Conservation (phyloP, 495 filamentous ascomycete species). For the Talaromyces thailandensis region DNA sequence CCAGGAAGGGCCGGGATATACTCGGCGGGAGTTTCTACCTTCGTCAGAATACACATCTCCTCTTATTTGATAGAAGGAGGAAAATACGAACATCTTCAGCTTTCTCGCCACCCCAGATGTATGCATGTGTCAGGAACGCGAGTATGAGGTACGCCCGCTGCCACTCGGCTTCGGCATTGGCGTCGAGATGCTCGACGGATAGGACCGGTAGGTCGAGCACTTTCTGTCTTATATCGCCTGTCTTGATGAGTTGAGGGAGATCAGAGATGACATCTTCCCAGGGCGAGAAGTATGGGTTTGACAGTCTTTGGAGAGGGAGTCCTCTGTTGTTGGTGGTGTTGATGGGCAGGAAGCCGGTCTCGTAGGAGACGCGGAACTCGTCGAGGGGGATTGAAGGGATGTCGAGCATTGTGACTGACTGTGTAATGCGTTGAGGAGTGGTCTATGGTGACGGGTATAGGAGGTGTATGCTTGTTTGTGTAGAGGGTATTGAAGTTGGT, state of each 20-base stretch:
- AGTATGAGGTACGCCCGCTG: constrained; percentile 80
- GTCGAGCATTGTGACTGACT: neutral
- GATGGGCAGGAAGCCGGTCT: constrained; percentile 75
- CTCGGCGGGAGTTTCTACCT: constrained; percentile 65
- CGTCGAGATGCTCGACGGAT: constrained; percentile 58
- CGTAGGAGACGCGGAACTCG: constrained; percentile 74
- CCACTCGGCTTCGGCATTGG: constrained; percentile 68
- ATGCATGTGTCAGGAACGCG: constrained; percentile 80
- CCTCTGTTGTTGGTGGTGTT: constrained; percentile 21
- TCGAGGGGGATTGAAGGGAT: constrained; percentile 49
- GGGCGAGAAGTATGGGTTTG: constrained; percentile 75
- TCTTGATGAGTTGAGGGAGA: constrained; percentile 68
- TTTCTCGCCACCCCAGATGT: constrained; percentile 86
- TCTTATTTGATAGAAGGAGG: neutral
- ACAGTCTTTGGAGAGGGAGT: constrained; percentile 62
- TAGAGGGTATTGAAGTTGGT: neutral
- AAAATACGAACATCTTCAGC: constrained; percentile 55
- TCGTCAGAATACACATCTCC: neutral
- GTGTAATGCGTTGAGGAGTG: neutral
- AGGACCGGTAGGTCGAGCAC: constrained; percentile 73
- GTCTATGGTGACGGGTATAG: neutral
- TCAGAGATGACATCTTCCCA: constrained; percentile 79
- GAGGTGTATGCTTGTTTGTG: neutral
- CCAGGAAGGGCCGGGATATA: constrained; percentile 71
- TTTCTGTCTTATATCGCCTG: constrained; percentile 60